Base-by-base conservation (phyloP, 768 basidiomycete genomes). In the Collybia sp. region DNA sequence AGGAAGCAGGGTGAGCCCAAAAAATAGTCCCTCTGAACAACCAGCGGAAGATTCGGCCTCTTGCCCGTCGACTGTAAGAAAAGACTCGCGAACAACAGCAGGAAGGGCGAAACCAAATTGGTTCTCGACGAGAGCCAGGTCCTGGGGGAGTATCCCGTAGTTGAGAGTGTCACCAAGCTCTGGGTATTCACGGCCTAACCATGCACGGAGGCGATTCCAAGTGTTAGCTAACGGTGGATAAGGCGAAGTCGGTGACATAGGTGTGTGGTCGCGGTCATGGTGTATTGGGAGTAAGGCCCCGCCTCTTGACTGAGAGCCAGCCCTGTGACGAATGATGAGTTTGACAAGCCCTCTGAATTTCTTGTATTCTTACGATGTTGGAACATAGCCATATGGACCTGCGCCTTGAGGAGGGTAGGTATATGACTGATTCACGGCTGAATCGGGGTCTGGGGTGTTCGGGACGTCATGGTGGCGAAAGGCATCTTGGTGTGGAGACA, bases 131-230 rank as follows among this genome's bases (percentile, higher is more conserved):
- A 85, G 76, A 33, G 85, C 76, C 49, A 96, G 78, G 61, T 92
- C 85, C 53, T 79, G 77, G 9, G 85, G 85, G 44, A 85, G 76
- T 52, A 92, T 88, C 51, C 92, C 91, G 57, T 88, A 90, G 64
- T 95, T 95, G 53, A 98, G 85, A 8, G 94, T 96, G 64, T 98
- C 94, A 20, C 88, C 88, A 15, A 98, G 78, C 59, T 98, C 94
- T 38, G 93, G 92, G 67, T 95, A 95, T 67, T 94, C 85, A 49
- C 83, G 77, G 49, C 67, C 72, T 15, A 96, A 82, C 81, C 92
- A 92, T n/a, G 68, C 59, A 49, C 83, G 85, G 42, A 98, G 75
- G 17, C 94, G 83, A 52, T 76, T 72, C 89, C 93, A 96, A 1
- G 93, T 92, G 40, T 76, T 76, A 13, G 77, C 64, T n/a, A 96